Conservation (phyloP, 2,329 filamentous ascomycete genomes). For the Penicillium sp. region DNA sequence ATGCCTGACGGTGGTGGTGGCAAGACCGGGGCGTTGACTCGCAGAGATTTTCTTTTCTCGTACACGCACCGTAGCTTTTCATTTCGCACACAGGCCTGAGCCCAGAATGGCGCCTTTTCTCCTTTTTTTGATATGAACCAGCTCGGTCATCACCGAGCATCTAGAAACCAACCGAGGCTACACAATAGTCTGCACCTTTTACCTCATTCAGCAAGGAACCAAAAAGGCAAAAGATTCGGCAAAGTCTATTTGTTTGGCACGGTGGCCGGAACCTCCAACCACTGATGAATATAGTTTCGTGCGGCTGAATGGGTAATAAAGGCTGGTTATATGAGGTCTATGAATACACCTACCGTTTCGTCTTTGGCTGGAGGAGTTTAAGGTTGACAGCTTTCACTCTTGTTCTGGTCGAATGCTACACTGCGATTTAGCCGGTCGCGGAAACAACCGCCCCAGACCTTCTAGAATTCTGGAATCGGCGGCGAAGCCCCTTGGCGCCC, state of each 20-base stretch:
- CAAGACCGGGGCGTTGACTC: conserved; percentile 6
- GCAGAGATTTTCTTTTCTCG: background rate
- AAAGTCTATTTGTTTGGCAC: background rate
- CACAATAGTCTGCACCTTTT: background rate
- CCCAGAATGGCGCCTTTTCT: background rate
- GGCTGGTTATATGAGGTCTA: background rate
- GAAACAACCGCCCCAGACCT: conserved; percentile 13
- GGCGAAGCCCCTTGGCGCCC: conserved; percentile 18
- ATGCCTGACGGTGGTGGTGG: conserved; percentile 3
- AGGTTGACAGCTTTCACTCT: background rate
- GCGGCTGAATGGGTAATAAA: background rate
- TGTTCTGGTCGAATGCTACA: background rate
- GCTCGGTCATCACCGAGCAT: background rate
- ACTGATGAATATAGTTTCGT: background rate
- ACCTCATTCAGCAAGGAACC: background rate
- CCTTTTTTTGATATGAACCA: background rate
- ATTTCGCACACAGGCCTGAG: too few species aligned
- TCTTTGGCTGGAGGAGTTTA: background rate
- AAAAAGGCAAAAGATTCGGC: background rate
- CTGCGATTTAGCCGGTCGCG: background rate
- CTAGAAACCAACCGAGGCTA: background rate
- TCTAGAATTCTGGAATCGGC: conserved; percentile 28
- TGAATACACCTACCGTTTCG: background rate
- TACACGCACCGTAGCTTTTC: too few species aligned
- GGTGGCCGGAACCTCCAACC: background rate